These are phyloP conservation scores for Tuber umbilicatum DNA, from an alignment of 495 filamentous ascomycete genomes.

Conservation along the genomic window DNA sequence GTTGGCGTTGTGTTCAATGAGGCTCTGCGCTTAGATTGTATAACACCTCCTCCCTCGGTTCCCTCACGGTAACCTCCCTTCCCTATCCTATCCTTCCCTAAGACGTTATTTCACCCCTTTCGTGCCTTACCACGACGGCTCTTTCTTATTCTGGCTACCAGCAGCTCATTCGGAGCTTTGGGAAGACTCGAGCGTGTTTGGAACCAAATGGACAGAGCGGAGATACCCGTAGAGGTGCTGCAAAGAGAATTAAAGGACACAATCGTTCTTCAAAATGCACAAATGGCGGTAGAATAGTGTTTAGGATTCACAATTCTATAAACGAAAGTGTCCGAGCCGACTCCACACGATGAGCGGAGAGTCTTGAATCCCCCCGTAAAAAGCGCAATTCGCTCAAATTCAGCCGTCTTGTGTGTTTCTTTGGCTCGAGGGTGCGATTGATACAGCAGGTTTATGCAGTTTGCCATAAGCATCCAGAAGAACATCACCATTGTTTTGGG, in stretches of 20 bases:
- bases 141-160: not conserved
- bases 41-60: not conserved
- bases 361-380: not conserved
- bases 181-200: not conserved
- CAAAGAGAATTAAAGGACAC: not conserved
- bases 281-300: not conserved
- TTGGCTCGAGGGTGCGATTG: not conserved
- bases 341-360: not conserved
- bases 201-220: not conserved
- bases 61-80: not conserved
- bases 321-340: not conserved
- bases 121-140: not conserved
- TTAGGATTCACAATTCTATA: not conserved
- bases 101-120: not conserved
- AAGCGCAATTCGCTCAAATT: not conserved
- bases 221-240: not conserved
- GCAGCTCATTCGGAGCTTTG: not conserved
- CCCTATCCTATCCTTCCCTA: not conserved
- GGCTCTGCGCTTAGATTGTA: not conserved
- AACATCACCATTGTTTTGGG: not conserved
- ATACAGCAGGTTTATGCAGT: not conserved
- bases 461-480: not conserved
- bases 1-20: conserved; percentile 1
- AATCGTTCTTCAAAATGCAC: not conserved
- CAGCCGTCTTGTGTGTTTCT: not conserved